A percentile compares a stretch with the other conserved stretches of the same genome.
phyloP scores from a whole-genome alignment of 768 basidiomycete species.

The Harrya chromipes region DNA sequence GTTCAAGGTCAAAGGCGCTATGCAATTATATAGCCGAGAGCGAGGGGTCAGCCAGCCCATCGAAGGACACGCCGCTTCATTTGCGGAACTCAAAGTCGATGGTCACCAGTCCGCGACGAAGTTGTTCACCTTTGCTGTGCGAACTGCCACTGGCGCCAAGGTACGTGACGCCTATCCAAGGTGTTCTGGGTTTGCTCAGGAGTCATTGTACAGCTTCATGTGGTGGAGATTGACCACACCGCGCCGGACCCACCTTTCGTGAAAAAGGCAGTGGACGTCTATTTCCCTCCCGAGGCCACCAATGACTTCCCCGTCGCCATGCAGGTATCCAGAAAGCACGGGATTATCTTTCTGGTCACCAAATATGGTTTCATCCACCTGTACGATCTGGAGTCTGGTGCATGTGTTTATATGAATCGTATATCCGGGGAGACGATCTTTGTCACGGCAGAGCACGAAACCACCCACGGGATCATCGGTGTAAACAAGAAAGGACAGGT shows the following conservation, averaged over 20 bases:
- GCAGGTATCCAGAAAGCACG: slow-evolving; percentile 97
- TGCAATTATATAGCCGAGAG: slow-evolving; percentile 95
- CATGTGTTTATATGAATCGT: slow-evolving; percentile 99
- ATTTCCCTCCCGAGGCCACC: slow-evolving; percentile 96
- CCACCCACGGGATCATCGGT: slow-evolving; percentile 92
- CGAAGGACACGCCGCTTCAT: slow-evolving; percentile 97
- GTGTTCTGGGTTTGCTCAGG: slow-evolving; percentile 7
- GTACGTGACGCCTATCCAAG: slow-evolving; percentile 41
- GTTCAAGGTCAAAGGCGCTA: slow-evolving; percentile 98
- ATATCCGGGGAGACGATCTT: slow-evolving; percentile 99
- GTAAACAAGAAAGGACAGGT: slow-evolving; percentile 99
- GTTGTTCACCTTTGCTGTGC: slow-evolving; percentile 91
- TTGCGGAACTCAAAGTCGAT: slow-evolving; percentile 88
- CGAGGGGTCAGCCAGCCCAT: slow-evolving; percentile 95
- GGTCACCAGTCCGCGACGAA: slow-evolving; percentile 84
- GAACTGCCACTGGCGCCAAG: slow-evolving; percentile 97
- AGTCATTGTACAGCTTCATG: slow-evolving; percentile 67
- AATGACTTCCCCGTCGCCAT: slow-evolving; percentile 99
- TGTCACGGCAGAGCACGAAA: slow-evolving; percentile 95
- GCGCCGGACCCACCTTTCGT: slow-evolving; percentile 89
- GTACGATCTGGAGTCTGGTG: slow-evolving; percentile 95
- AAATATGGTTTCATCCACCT: slow-evolving; percentile 99
- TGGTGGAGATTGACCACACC: slow-evolving; percentile 97
- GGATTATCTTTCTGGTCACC: slow-evolving; percentile 95
- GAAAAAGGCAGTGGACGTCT: slow-evolving; percentile 98